Conservation (phyloP, 163 green algal genomes). For the Volvox carteri region DNA sequence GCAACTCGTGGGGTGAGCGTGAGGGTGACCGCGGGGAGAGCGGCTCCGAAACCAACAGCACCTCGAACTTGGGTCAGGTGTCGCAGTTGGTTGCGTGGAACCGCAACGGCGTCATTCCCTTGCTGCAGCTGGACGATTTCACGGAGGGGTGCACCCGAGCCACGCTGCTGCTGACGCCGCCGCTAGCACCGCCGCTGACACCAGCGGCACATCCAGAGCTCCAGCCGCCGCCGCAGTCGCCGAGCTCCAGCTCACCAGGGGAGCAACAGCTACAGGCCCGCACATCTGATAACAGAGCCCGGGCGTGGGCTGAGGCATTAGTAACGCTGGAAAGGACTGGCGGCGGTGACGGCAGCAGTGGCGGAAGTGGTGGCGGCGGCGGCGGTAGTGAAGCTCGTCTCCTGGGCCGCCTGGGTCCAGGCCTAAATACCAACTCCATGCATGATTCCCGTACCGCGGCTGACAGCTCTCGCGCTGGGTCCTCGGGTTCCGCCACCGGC, state of each 20-base stretch:
- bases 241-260: not conserved
- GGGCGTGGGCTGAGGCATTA: not conserved
- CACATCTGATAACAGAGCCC: not conserved
- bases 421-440: not conserved
- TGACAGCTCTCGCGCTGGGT: too few relatives aligned
- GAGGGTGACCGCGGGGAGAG: not conserved
- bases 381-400: not conserved
- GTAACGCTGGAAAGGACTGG: not conserved
- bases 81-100: constrained; percentile 50
- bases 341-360: not conserved
- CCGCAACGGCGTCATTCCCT: not conserved
- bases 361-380: not conserved
- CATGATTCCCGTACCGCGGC: not conserved
- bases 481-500: too few relatives aligned
- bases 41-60: not conserved
- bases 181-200: too few relatives aligned
- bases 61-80: not conserved
- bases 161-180: constrained; percentile 19
- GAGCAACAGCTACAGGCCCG: not conserved
- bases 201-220: not conserved
- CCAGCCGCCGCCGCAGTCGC: not conserved
- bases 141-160: not conserved
- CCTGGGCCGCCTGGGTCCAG: too few relatives aligned
- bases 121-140: constrained; percentile 33
- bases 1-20: not conserved